Percentiles rank a stretch among this genome's conserved stretches.
These are phyloP conservation scores for Hemileccinum rubropunctum DNA, from an alignment of 768 basidiomycete species.

Conservation along the genomic window DNA sequence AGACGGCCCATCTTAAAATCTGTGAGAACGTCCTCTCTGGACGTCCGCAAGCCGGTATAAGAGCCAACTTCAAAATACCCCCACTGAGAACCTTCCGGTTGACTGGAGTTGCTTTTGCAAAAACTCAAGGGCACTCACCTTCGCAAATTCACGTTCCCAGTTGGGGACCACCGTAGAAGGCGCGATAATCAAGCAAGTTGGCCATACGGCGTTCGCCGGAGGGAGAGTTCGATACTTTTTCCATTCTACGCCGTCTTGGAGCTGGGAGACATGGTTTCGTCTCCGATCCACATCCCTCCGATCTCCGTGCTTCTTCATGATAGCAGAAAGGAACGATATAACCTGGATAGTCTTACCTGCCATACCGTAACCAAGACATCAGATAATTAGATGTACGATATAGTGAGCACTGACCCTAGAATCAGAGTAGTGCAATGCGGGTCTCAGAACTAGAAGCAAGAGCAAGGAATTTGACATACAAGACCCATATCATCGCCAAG, in stretches of 20 bases:
- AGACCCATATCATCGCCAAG: conserved; percentile 97
- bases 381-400: background rate
- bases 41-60: conserved; percentile 53
- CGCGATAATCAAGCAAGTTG: conserved; percentile 84
- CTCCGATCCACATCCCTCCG: conserved; percentile 64
- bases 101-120: background rate
- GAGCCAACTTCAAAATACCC: conserved; percentile 87
- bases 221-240: conserved; percentile 51
- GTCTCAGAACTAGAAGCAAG: background rate
- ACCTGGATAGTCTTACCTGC: conserved; percentile 94
- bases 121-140: conserved; percentile 41
- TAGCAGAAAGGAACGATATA: conserved; percentile 83
- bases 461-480: conserved; percentile 33
- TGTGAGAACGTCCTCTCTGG: conserved; percentile 54
- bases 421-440: background rate
- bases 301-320: conserved; percentile 81
- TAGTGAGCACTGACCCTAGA: conserved; percentile 24
- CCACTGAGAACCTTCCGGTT: conserved; percentile 55
- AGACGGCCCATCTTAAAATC: conserved; percentile 81
- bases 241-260: conserved; percentile 63
- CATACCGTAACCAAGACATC: conserved; percentile 4
- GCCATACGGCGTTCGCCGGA: conserved; percentile 70
- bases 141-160: conserved; percentile 88
- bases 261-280: conserved; percentile 56
- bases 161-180: conserved; percentile 83